A percentile compares a stretch with the other conserved stretches of the same genome.
Conservation (phyloP, 1,284 basidiomycete genomes). For the Taiwanofungus camphoratus region DNA sequence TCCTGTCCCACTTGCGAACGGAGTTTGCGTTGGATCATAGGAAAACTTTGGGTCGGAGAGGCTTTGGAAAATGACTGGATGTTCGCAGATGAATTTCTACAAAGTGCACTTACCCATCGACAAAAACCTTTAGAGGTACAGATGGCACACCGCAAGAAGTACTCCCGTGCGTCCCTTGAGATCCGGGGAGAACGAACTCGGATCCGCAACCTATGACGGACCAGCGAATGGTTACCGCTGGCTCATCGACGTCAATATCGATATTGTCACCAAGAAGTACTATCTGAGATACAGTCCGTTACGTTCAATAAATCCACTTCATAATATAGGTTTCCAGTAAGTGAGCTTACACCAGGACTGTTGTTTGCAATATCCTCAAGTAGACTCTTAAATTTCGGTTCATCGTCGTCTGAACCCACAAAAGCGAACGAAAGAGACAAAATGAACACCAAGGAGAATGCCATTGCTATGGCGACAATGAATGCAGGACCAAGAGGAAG, state of each 20-base stretch:
- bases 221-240: constrained; percentile 51
- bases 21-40: constrained; percentile 44
- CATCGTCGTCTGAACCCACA: constrained; percentile 39
- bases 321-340: too few relatives aligned
- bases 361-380: constrained; percentile 37
- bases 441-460: constrained; percentile 43
- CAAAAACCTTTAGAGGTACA: constrained; percentile 38
- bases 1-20: constrained; percentile 34
- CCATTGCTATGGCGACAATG: constrained; percentile 33
- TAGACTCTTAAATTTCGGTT: constrained; percentile 35
- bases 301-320: too few relatives aligned
- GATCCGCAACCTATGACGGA: constrained; percentile 50
- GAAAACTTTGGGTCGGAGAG: too few relatives aligned
- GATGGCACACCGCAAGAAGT: constrained; percentile 42
- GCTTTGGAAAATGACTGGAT: not conserved
- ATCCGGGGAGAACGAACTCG: constrained; percentile 40
- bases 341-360: constrained; percentile 43
- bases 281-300: constrained; percentile 35
- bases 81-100: not conserved
- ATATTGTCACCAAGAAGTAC: constrained; percentile 51
- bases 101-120: constrained; percentile 41
- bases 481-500: constrained; percentile 37
- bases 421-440: constrained; percentile 43
- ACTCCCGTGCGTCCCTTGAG: constrained; percentile 44
- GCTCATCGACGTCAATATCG: constrained; percentile 54